These are phyloP conservation scores for Symbiodinium natans DNA, from an alignment of 73 alveolate species.

Conservation along the genomic window DNA sequence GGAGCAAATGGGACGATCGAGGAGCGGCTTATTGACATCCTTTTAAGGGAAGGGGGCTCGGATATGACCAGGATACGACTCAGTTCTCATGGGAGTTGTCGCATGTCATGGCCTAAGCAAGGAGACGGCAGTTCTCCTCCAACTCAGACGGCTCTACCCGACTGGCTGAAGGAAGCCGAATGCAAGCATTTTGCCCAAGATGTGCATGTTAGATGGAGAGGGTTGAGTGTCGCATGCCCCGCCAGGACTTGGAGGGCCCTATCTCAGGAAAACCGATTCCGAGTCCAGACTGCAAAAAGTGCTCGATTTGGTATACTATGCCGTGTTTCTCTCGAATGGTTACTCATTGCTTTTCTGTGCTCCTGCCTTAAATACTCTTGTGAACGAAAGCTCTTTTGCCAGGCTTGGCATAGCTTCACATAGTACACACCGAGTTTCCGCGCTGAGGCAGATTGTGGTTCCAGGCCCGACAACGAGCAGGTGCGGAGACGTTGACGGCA, in stretches of 20 bases:
- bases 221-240: not conserved
- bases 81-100: no score
- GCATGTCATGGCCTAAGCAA: not conserved
- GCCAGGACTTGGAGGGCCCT: slow-evolving; percentile 4
- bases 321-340: not conserved
- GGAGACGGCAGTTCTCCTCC: not conserved
- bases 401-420: no score
- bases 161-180: not conserved
- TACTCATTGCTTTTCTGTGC: not conserved
- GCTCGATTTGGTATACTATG: no score
- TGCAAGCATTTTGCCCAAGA: not conserved
- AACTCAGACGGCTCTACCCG: not conserved
- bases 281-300: not conserved
- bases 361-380: not conserved
- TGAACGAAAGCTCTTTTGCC: no score
- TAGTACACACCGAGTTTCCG: no score
- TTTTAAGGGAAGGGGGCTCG: not conserved
- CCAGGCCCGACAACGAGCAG: slow-evolving; percentile 23
- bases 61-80: not conserved
- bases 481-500: not conserved
- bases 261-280: not conserved
- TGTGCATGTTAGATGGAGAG: not conserved
- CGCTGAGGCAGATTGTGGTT: slow-evolving; percentile 4
- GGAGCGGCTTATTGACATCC: not conserved
- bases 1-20: slow-evolving; percentile 68